Percentiles rank a stretch among this genome's conserved stretches.
These are phyloP conservation scores for Chloranthus sessilifolius DNA, from an alignment of 164 flowering plant species.

Conservation along the genomic window DNA sequence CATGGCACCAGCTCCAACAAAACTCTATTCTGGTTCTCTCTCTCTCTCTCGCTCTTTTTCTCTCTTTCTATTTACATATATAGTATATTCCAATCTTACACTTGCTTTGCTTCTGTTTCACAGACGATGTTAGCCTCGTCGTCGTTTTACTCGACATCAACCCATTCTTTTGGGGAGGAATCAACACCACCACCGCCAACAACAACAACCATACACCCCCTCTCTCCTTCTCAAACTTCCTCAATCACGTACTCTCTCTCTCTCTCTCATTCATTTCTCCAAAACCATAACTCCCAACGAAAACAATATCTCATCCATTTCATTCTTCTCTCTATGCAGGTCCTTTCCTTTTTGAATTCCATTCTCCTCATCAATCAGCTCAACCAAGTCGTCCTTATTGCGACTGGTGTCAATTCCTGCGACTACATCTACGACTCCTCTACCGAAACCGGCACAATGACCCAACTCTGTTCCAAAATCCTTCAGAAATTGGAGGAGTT, in stretches of 20 bases:
- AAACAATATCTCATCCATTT: background rate
- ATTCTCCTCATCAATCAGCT: slow-evolving; percentile 70
- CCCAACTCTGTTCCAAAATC: slow-evolving; percentile 35
- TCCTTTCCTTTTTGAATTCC: slow-evolving; percentile 75
- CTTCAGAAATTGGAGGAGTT: slow-evolving; percentile 74
- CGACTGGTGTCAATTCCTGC: slow-evolving; percentile 77
- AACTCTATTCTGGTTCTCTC: slow-evolving; percentile 47
- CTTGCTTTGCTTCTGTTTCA: slow-evolving; percentile 4
- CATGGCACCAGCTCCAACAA: slow-evolving; percentile 45
- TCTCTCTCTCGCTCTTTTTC: slow-evolving; percentile 4
- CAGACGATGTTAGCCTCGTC: slow-evolving; percentile 91
- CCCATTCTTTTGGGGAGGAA: slow-evolving; percentile 75
- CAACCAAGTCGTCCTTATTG: slow-evolving; percentile 85
- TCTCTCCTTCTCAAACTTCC: slow-evolving; percentile 55
- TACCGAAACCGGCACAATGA: slow-evolving; percentile 29
- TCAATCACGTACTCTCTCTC: slow-evolving; percentile 47
- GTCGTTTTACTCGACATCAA: slow-evolving; percentile 79
- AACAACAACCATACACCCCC: slow-evolving; percentile 12
- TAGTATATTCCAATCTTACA: background rate
- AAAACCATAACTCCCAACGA: background rate
- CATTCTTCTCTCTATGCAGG: slow-evolving; percentile 29
- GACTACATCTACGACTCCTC: slow-evolving; percentile 76
- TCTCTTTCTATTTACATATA: no score
- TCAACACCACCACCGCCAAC: slow-evolving; percentile 8
- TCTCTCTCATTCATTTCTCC: background rate